These are phyloP conservation scores for Candida morakotiae DNA, from an alignment of 805 yeast species.

Conservation along the genomic window DNA sequence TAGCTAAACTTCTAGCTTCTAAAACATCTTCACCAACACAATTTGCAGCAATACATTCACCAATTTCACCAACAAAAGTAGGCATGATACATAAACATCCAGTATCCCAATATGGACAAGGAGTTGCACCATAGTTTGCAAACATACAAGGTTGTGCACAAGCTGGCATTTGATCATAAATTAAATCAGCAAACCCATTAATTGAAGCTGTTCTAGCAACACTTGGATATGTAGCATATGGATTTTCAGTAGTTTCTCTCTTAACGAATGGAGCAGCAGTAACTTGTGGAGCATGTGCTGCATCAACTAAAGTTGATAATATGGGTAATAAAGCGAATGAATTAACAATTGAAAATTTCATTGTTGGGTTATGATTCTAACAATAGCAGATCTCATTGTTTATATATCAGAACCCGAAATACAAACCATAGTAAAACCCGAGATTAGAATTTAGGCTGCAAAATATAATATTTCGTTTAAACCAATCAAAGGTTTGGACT, in stretches of 20 bases:
- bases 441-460: too few species aligned
- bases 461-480: too few species aligned
- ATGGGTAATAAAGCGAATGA: slow-evolving; percentile 6
- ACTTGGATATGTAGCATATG: slow-evolving; percentile 21
- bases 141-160: slow-evolving; percentile 39
- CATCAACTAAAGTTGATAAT: slow-evolving; percentile 1
- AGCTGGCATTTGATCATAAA: slow-evolving; percentile 28
- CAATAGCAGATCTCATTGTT: slow-evolving; percentile 1
- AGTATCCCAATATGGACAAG: slow-evolving; percentile 43
- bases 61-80: slow-evolving; percentile 27
- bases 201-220: slow-evolving; percentile 45
- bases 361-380: slow-evolving; percentile 1
- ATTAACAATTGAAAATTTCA: slow-evolving; percentile 4
- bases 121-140: slow-evolving; percentile 35
- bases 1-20: slow-evolving; percentile 24
- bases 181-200: slow-evolving; percentile 32
- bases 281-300: slow-evolving; percentile 2
- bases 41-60: slow-evolving; percentile 33
- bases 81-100: slow-evolving; percentile 44
- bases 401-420: background rate
- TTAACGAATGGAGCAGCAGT: background rate
- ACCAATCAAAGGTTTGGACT: too few species aligned
- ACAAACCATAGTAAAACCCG: background rate
- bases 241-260: background rate
- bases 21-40: slow-evolving; percentile 30